Evolutionary conservation across 345 rosid species (phyloP), one percentile per base, ranked within the genome.

Genomic region (Lumnitzera littorea): DNA sequence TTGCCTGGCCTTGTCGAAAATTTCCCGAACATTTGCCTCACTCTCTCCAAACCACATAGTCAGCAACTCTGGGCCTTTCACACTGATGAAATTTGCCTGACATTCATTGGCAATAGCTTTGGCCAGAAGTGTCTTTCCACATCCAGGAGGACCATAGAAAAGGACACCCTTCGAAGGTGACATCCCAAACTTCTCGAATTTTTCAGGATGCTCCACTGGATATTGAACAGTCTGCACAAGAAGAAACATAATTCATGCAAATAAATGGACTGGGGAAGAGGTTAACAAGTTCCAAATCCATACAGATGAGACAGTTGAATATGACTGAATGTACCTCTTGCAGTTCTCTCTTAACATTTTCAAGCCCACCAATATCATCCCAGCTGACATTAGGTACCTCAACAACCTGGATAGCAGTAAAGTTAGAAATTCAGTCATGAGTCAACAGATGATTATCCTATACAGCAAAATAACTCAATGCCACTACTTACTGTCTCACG

Each of bases 31-130:
- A 56, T 92, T 92, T 27, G 98, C 98, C 67, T 92, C 98, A 62
- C 96, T 92, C 73, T 92, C 96, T 54, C 96, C 96, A 55, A 92
- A 92, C 98, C 98, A 92, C 98, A 89, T 92, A 5, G 96, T 92
- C 14, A 92, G 96, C 72, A 92, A 76, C 70, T 91, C 98, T 0
- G 98, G 98, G 63, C 96, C 98, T 77, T 91, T 91, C 72, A 89
- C 72, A 25, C 98, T 91, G 62, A 91, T 91, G 81, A 91, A 89
- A 76, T 91, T 91, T 25, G 98, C 96, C 73, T 91, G 98, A 62
- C 98, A 91, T 66, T 91, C 96, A 60, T 91, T 91, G 47, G 96
- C 96, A 63, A 91, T 91, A 62, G 96, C 96, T 80, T 91, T 89
- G 61, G 98, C 96, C 55, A 91, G 68, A 63, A 92, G 94, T 13